Base-by-base conservation (phyloP, 495 filamentous ascomycete species). In the Penicillium canescens region DNA sequence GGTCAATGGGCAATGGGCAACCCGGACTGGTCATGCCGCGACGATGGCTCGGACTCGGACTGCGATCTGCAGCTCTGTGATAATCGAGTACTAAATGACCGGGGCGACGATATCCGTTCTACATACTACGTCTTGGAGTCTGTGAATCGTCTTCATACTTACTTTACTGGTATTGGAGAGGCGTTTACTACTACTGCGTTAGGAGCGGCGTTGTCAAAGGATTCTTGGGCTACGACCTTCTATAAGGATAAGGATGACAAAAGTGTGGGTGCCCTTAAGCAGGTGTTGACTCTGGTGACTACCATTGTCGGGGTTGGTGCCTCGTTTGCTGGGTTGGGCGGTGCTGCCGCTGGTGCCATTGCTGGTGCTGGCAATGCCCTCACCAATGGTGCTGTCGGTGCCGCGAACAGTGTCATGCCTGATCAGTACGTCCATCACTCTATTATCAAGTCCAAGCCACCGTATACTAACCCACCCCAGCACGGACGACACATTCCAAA, bases 41-140 rank as follows among this genome's bases (percentile, higher is more conserved):
- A 65, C 44, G 59, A 66, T 26, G 59, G 62, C 18, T 61, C 59
- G 9, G 43, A 52, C 35, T 56, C 56, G 21, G 52, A 54, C 28
- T 68, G 64, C 26, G 55, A 69, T 20, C 26, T 67, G 35, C 38
- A 63, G 13, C 46, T 59, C 3, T 67, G 59, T 40, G 62, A 65
- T 20, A 57, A 61, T 16, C 33, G 45, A 3, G 52, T 57, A 0
- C 47, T 69, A 20, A 65, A 63, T 47, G 51, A 51, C 23, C 55
- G 59, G 2, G 58, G 55, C 12, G 23, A 50, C 12, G 54, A 61
- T 18, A 49, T 61, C 26, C 50, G 59, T 1, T 50, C 60, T 23
- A 46, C 59, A 3, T 69, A 65, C 45, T 65, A 65, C 42, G 62
- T 55, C 6, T 53, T 67, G 6, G 61, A 67, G 44, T 64, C 61